A percentile compares a stretch with the other conserved stretches of the same genome.
These are phyloP conservation scores for Fomitopsis palustris DNA, from an alignment of 1,284 basidiomycete genomes.

Conservation along the genomic window DNA sequence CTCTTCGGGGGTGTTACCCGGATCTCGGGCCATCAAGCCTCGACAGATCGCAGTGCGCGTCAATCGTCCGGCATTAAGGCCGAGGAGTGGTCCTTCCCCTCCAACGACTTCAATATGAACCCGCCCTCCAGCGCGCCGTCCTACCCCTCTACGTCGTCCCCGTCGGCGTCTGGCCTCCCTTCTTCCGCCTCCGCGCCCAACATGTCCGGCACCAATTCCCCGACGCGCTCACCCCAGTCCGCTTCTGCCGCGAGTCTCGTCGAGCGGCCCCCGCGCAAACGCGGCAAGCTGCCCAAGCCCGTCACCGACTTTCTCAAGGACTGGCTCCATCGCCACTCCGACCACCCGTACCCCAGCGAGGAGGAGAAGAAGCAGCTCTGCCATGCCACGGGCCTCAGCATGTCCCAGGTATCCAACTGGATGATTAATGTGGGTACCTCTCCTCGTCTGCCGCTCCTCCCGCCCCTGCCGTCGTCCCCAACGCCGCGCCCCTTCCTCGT, in stretches of 20 bases:
- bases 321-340: slow-evolving; percentile 87
- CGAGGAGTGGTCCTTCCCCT: slow-evolving; percentile 44
- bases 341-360: slow-evolving; percentile 88
- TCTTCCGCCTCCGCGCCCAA: slow-evolving; percentile 35
- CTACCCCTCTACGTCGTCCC: slow-evolving; percentile 20
- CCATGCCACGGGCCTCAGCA: slow-evolving; percentile 79
- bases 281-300: slow-evolving; percentile 87
- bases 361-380: slow-evolving; percentile 90
- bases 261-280: slow-evolving; percentile 71
- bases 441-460: not conserved
- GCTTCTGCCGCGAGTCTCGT: slow-evolving; percentile 51
- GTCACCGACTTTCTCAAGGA: slow-evolving; percentile 87
- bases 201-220: slow-evolving; percentile 29
- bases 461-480: slow-evolving; percentile 11
- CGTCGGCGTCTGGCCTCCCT: slow-evolving; percentile 39
- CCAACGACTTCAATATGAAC: slow-evolving; percentile 29
- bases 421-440: slow-evolving; percentile 78
- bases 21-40: slow-evolving; percentile 56
- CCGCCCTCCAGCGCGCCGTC: slow-evolving; percentile 11
- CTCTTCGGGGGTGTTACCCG: slow-evolving; percentile 65
- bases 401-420: slow-evolving; percentile 89
- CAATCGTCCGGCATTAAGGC: slow-evolving; percentile 26
- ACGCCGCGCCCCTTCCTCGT: slow-evolving; percentile 10
- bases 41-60: slow-evolving; percentile 43
- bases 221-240: slow-evolving; percentile 47